Evolutionary conservation across 1,284 basidiomycete genomes (phyloP), one percentile per base, ranked within the genome.

Genomic region (Naganishia liquefaciens): DNA sequence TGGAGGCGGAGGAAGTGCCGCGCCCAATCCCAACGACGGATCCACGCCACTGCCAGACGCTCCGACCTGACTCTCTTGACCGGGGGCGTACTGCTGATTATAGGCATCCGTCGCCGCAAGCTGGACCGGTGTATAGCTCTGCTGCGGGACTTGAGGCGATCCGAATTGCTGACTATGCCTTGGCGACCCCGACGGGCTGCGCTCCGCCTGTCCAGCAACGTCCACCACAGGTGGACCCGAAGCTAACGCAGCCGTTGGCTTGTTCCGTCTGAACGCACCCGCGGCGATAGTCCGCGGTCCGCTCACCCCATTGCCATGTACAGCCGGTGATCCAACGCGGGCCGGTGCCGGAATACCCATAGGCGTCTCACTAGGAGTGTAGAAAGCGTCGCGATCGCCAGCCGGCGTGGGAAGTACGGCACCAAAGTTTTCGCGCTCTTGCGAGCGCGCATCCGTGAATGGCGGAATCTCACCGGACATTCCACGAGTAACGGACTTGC

Each of bases 241-340:
- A 33, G 63, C 40, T 9, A 43, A 40, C 23, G 53, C 50, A 11
- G 43, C 21, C 9, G 49, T 51, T 17, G 40, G 53, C 44, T 64
- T 64, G 63, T 64, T 64, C 40, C 66, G 57, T 40, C 51, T 53
- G 53, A 68, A 68, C 7, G 66, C 66, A 23, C 55, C 51, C 2
- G 66, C 66, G 17, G 66, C 64, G 21, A 68, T 68, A 5, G 50
- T 64, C 25, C 66, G 62, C 5, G 64, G 57, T 10, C 66, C 66
- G 15, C 28, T 58, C 25, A 51, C 40, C n/a, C 50, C 63, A n/a
- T 55, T 58, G 21, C 53, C 44, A 17, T 43, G 43, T 3, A 57
- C 42, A 28, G 55, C 55, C 11, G 55, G 55, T 15, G 55, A 60
- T 13, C 15, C 43, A 5, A 60, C 54, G 49, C 55, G 46, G 2